These are phyloP conservation scores for Oryza meridionalis DNA, from an alignment of 176 grass and related monocot species.

Conservation along the genomic window DNA sequence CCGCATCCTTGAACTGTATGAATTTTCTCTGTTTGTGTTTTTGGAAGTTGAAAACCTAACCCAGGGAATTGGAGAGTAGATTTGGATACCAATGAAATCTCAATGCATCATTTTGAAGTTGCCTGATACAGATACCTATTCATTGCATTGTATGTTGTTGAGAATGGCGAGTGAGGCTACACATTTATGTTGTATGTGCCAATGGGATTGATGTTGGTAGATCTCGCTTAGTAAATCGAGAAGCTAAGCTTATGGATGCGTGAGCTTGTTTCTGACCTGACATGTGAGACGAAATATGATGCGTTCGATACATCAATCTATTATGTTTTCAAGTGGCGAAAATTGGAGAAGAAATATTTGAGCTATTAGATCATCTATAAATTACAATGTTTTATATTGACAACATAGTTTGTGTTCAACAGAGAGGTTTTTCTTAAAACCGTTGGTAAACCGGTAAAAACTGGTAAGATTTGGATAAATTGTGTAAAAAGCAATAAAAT, in stretches of 20 bases:
- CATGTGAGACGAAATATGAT: not conserved
- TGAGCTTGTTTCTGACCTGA: not conserved
- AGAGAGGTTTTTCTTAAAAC: too few species aligned
- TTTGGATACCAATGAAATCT: not conserved
- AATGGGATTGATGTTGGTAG: not conserved
- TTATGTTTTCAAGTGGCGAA: too few species aligned
- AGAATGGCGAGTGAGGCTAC: not conserved
- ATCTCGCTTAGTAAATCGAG: not conserved
- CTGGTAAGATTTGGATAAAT: too few species aligned
- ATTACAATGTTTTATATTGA: too few species aligned
- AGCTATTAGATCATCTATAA: too few species aligned
- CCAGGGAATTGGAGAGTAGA: not conserved
- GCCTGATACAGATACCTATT: not conserved
- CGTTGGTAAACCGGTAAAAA: too few species aligned
- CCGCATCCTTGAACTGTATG: slow-evolving; percentile 8
- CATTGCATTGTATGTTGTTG: not conserved
- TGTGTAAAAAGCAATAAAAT: too few species aligned
- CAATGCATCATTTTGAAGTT: not conserved
- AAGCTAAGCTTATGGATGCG: too few species aligned
- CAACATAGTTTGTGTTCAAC: too few species aligned
- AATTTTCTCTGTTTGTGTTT: not conserved
- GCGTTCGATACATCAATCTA: not conserved
- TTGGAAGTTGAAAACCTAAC: not conserved
- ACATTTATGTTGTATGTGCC: not conserved
- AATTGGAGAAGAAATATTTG: too few species aligned